A percentile compares a stretch with the other conserved stretches of the same genome.
Conservation (phyloP, 148 eudicot species). For the Arbutus unedo region DNA sequence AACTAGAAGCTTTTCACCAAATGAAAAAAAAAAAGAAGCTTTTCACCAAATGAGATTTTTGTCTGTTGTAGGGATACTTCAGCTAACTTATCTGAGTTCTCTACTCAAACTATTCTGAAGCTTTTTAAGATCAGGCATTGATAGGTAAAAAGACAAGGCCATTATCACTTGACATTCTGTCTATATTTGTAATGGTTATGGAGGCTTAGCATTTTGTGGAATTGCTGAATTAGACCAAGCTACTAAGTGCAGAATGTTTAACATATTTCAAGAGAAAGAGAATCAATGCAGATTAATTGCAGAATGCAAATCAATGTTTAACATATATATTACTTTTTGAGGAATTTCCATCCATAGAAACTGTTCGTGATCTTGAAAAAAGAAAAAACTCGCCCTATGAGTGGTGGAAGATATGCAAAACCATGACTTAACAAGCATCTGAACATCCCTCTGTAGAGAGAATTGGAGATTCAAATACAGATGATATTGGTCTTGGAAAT, state of each 20-base stretch:
- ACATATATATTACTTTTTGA: too few relatives aligned
- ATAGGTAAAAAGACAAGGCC: neutral
- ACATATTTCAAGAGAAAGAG: neutral
- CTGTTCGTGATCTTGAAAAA: too few relatives aligned
- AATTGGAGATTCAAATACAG: neutral
- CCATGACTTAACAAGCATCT: too few relatives aligned
- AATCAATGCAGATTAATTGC: neutral
- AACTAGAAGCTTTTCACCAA: neutral
- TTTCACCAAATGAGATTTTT: too few relatives aligned
- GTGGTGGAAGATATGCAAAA: too few relatives aligned
- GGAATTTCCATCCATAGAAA: too few relatives aligned
- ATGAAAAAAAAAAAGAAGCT: neutral
- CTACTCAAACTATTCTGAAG: neutral
- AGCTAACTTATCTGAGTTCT: neutral
- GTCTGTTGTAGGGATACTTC: neutral
- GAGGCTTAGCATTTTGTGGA: neutral
- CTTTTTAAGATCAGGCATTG: neutral
- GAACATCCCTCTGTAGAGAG: neutral
- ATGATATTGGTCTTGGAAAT: neutral
- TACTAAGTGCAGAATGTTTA: neutral
- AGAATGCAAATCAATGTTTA: too few relatives aligned
- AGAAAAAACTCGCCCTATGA: too few relatives aligned
- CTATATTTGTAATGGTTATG: neutral
- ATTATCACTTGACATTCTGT: neutral
- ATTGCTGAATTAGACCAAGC: neutral